Evolutionary conservation across 208 protist genomes (phyloP).

Genomic region (Crithidia acanthocephali): DNA sequence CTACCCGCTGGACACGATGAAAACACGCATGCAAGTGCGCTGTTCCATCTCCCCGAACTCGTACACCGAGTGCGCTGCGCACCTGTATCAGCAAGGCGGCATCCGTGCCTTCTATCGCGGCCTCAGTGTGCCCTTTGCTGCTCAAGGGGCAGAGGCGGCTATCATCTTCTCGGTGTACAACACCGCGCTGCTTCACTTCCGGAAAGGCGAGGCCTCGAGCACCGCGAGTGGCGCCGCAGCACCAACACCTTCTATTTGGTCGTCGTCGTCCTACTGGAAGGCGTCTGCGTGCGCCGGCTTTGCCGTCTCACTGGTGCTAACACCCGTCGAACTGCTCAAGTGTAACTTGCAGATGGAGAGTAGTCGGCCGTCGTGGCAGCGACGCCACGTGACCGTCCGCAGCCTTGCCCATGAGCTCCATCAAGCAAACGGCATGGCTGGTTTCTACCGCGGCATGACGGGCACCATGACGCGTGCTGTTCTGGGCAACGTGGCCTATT

Average conservation of each 20-base stretch:
- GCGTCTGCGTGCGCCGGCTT: constrained; percentile 49
- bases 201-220: not conserved
- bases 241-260: constrained; percentile 15
- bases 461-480: constrained; percentile 72
- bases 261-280: constrained; percentile 32
- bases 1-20: constrained; percentile 89
- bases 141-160: constrained; percentile 54
- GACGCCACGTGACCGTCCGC: constrained; percentile 19
- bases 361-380: constrained; percentile 15
- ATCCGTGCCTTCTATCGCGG: constrained; percentile 73
- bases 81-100: constrained; percentile 51
- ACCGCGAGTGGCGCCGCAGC: not conserved
- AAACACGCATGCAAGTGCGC: constrained; percentile 76
- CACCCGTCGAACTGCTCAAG: constrained; percentile 76
- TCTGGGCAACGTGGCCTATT: constrained; percentile 79
- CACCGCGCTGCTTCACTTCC: constrained; percentile 27
- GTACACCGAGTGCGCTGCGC: constrained; percentile 46
- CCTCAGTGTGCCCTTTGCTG: constrained; percentile 61
- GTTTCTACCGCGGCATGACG: constrained; percentile 71
- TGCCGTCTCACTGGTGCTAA: constrained; percentile 69
- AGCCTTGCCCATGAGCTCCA: constrained; percentile 14
- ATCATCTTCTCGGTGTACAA: constrained; percentile 61
- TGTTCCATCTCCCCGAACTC: not conserved
- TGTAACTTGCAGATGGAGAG: constrained; percentile 63
- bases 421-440: constrained; percentile 25